Conservation (phyloP, 1,284 basidiomycete species). For the Trichosporon sp. region DNA sequence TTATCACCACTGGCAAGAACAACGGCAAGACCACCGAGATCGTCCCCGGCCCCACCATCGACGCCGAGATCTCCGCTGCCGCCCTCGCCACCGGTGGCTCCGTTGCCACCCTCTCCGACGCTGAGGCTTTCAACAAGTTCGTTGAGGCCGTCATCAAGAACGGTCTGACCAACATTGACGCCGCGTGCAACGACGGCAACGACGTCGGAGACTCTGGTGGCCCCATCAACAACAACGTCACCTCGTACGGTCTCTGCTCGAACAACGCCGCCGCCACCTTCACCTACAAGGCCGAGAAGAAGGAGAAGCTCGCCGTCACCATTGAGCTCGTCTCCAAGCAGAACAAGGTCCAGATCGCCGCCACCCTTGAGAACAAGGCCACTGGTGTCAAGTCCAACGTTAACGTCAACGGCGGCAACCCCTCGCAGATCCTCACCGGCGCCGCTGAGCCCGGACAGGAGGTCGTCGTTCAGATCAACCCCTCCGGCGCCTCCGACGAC, state of each 20-base stretch:
- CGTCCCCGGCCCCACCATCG: neutral
- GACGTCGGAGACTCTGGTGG: neutral
- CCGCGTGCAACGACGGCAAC: conserved; percentile 6
- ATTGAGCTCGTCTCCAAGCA: conserved; percentile 10
- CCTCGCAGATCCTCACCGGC: neutral
- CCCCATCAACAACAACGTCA: conserved; percentile 11
- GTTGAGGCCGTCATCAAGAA: conserved; percentile 10
- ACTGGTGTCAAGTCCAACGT: neutral
- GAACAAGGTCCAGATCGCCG: conserved; percentile 8
- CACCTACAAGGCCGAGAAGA: conserved; percentile 11
- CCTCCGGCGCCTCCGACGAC: conserved; percentile 8
- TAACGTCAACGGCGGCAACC: conserved; percentile 7
- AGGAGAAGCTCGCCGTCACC: conserved; percentile 7
- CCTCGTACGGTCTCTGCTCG: conserved; percentile 15
- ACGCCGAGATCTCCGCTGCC: conserved; percentile 8
- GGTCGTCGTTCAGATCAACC: conserved; percentile 5
- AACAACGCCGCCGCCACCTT: conserved; percentile 7
- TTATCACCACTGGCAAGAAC: neutral
- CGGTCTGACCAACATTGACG: conserved; percentile 16
- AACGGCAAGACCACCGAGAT: neutral
- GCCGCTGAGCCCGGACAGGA: conserved; percentile 2
- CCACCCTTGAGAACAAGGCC: conserved; percentile 8
- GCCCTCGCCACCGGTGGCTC: conserved; percentile 12
- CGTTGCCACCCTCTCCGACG: neutral
- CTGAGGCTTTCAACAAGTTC: neutral